Base-by-base conservation (phyloP, 2,329 filamentous ascomycete genomes). In the Berkeleyomyces rouxiae region DNA sequence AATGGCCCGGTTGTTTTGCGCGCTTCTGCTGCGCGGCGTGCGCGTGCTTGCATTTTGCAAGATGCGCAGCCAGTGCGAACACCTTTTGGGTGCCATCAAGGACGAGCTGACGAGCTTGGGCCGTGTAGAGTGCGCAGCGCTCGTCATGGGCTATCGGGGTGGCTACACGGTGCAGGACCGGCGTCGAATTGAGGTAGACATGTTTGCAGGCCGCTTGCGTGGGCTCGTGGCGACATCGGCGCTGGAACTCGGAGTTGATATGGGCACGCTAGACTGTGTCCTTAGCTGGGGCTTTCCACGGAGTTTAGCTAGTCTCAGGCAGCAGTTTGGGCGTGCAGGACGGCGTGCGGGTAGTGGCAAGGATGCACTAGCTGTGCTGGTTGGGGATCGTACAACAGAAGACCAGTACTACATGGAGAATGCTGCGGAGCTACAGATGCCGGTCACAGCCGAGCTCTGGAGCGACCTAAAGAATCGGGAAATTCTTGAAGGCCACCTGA, bases 321-420 rank as follows among this genome's bases (percentile, higher is more conserved):
- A 99, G 71, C 93, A 99, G 72, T 96, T 90, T 69, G 93, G 93
- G 11, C 83, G 93, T 69, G 93, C 93, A 23, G 93, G 93, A 10
- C 82, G 93, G 64, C 81, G 92, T 65, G 49, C 57, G 4, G 37
- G 40, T n/a, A 46, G 16, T 36, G 96, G 96, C 70, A 95, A 89
- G 70, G 93, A 99, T 72, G 95, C 91, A 0, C 77, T 99, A 2
- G 95, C 90, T 0, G 83, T 99, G 2, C 76, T 99, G 0, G 83
- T 99, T 0, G 93, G 91, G 2, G 91, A 96, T 70, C 84, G 84
- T 66, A 96, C 93, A 67, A 85, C 91, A 2, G 90, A 89, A 0
- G 93, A 99, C 71, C 93, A 99, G 70, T 85, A 95, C 70, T 99
- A 95, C 72, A 99, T 99, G 93, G 84, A 88, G 66, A 95, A 97